Evolutionary conservation across 2,329 filamentous ascomycete species (phyloP).

Genomic region (Fusarium napiforme): DNA sequence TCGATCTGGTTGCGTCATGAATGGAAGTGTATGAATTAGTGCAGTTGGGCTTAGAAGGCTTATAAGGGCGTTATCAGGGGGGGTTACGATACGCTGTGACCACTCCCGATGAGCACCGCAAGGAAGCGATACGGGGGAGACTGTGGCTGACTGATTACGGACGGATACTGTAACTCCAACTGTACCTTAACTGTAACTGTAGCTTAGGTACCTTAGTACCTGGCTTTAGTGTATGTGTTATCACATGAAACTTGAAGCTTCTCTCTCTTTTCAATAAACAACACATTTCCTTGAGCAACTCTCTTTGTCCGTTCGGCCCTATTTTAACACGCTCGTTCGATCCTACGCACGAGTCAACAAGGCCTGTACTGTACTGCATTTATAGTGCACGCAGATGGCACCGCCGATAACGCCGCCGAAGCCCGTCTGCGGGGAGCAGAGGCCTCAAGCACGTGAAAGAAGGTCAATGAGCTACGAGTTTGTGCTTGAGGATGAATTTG

Average conservation of each 20-base stretch:
- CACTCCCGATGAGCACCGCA: slow-evolving; percentile 17
- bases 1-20: slow-evolving; percentile 36
- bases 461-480: slow-evolving; percentile 47
- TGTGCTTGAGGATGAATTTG: slow-evolving; percentile 63
- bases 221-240: slow-evolving; percentile 12
- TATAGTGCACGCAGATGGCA: slow-evolving; percentile 24
- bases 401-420: slow-evolving; percentile 32
- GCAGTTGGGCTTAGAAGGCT: slow-evolving; percentile 9
- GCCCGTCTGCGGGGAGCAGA: slow-evolving; percentile 33
- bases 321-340: background rate
- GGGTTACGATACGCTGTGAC: slow-evolving; percentile 34
- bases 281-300: background rate
- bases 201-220: background rate
- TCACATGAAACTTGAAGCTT: slow-evolving; percentile 22
- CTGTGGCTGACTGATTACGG: slow-evolving; percentile 3
- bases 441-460: slow-evolving; percentile 35
- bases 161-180: background rate
- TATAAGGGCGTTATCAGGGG: slow-evolving; percentile 31
- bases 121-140: background rate
- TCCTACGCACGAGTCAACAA: background rate
- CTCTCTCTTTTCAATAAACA: slow-evolving; percentile 7
- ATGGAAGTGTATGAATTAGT: slow-evolving; percentile 14
- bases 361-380: background rate
- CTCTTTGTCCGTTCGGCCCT: background rate
- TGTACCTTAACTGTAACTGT: background rate